Conservation (phyloP, 1,284 basidiomycete genomes). For the Inonotus hispidus region DNA sequence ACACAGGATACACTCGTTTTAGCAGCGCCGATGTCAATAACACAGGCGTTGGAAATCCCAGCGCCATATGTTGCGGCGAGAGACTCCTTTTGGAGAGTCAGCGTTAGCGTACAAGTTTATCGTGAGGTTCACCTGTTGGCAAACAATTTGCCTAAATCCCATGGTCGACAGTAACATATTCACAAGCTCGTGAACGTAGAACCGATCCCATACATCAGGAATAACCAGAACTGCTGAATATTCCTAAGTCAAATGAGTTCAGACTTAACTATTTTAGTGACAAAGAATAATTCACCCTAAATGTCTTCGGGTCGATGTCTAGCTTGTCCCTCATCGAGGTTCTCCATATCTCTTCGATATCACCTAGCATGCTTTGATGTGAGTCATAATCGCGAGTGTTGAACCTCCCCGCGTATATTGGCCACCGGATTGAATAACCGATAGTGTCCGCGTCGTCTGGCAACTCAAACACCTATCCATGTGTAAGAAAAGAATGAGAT, state of each 20-base stretch:
- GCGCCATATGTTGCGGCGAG: slow-evolving; percentile 94
- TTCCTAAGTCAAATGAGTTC: slow-evolving; percentile 43
- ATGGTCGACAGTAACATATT: slow-evolving; percentile 75
- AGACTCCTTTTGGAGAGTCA: slow-evolving; percentile 62
- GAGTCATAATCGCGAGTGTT: slow-evolving; percentile 77
- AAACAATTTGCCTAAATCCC: slow-evolving; percentile 89
- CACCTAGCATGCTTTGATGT: slow-evolving; percentile 64
- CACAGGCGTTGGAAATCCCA: slow-evolving; percentile 90
- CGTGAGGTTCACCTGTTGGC: slow-evolving; percentile 65
- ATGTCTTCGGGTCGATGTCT: slow-evolving; percentile 49
- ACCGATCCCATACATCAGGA: slow-evolving; percentile 86
- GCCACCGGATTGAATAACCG: slow-evolving; percentile 72
- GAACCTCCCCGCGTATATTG: slow-evolving; percentile 71
- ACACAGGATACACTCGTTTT: slow-evolving; percentile 89
- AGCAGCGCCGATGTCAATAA: slow-evolving; percentile 90
- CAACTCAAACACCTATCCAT: slow-evolving; percentile 61
- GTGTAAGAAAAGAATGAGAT: slow-evolving; percentile 10
- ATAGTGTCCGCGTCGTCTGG: slow-evolving; percentile 55
- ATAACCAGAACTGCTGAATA: slow-evolving; percentile 88
- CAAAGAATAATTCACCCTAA: slow-evolving; percentile 44
- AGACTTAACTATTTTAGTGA: too few species aligned
- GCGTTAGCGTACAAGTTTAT: not conserved
- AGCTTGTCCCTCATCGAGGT: slow-evolving; percentile 58
- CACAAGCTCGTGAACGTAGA: slow-evolving; percentile 78
- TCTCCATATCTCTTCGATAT: slow-evolving; percentile 70